Base-by-base conservation (phyloP, 2,329 filamentous ascomycete species). In the Cadophora sp. region DNA sequence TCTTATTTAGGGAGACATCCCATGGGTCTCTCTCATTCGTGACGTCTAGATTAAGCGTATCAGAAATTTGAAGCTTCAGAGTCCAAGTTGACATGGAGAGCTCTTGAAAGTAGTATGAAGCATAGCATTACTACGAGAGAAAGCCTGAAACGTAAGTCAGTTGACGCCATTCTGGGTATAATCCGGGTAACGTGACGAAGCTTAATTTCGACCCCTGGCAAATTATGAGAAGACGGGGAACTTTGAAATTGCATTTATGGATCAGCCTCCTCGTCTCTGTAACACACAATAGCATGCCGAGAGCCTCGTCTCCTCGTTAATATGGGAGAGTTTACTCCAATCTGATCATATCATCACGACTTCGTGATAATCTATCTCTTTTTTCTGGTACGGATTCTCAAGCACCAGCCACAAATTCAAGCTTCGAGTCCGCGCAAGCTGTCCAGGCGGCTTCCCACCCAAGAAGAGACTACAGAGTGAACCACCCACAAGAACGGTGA, bases 401-500 rank as follows among this genome's bases (percentile, higher is more conserved):
- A 55, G 40, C 56, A 40, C 50, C 31, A 59, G n/a, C 51, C n/a
- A 40, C 26, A 16, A 59, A 6, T 65, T 19, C 60, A 34, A 69
- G 29, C 56, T 55, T 37, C 26, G n/a, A 58, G 62, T 58, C 40
- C 56, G 56, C 62, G 64, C 64, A 67, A 53, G 63, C 48, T 60
- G 58, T 66, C 60, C 56, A 46, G 60, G 59, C 63, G 59, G 56
- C 40, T 63, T 24, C 51, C 29, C 46, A 51, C 46, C 55, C 63
- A 31, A 37, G 16, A 55, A 61, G n/a, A 46, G 22, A 40, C 31
- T 40, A n/a, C 50, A 55, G 46, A 50, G 12, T 27, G 22, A 29
- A 29, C 62, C 65, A 43, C 29, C 62, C 27, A 24, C 48, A 43
- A 68, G 26, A 24, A 66, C 66, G 68, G 74, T 74, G 71, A 77